Base-by-base conservation (phyloP, 371 early-diverging fungal genomes). In the Lichtheimia corymbifera region DNA sequence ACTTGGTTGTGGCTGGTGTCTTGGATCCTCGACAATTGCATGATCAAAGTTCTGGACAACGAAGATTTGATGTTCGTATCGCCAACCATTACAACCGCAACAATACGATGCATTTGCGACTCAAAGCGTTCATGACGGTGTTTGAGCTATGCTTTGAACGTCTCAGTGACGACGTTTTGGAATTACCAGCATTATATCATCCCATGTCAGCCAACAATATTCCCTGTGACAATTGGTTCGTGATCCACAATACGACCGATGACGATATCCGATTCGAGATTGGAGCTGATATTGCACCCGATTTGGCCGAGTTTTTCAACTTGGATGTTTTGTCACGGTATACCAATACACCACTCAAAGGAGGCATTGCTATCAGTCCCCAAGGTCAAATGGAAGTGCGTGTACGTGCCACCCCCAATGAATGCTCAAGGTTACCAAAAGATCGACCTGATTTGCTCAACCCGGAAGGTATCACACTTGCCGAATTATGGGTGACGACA, bases 221-320 rank as follows among this genome's bases (percentile, higher is more conserved):
- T 1, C 80, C 90, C 0, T 90, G 91, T 59, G 94, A 94, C 68
- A 80, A 83, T 15, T 95, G 94, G 94, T 95, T 94, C 69, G 79
- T 87, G 9, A 87, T 95, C 44, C 70, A 77, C 24, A 95, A 93
- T 66, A 83, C 84, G 44, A 82, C 88, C 1, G 87, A 88, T 27
- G 85, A 90, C 12, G 95, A 95, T 53, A 80, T 88, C 40, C 82
- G 88, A 14, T 93, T 95, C 67, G 92, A 92, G 61, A 83, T 93
- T 59, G 89, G 85, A 5, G 83, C 79, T 5, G 81, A 84, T 35
- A 74, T 91, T 5, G 67, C 81, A 0, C 82, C 85, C 11, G 87
- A 87, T 44, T 63, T 95, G 0, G 65, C 71, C 13, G 82, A 83
- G 1, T 84, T 83, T 59, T 74, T 93, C 5, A 77, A 79, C 50